Evolutionary conservation across 192 early-diverging fungal species (phyloP).

Genomic region (Backusella liffmaniae): DNA sequence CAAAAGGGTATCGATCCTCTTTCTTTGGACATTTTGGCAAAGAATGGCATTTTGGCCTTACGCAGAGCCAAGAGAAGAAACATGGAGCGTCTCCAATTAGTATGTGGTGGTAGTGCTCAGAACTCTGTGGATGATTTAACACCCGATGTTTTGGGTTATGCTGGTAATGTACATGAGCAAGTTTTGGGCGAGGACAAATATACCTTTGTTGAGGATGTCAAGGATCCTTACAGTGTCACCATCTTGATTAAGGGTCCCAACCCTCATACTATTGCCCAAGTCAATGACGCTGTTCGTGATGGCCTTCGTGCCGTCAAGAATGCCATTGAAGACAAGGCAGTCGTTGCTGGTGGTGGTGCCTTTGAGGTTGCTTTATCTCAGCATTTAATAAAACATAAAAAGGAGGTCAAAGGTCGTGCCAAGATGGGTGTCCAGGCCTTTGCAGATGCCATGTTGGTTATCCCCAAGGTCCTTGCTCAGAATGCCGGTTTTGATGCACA

Average conservation of each 20-base stretch:
- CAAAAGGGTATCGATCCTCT: constrained; percentile 99
- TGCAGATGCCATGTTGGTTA: constrained; percentile 93
- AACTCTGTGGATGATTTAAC: constrained; percentile 98
- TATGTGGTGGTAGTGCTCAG: constrained; percentile 92
- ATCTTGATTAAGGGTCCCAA: constrained; percentile 96
- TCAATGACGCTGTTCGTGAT: constrained; percentile 97
- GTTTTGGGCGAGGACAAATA: constrained; percentile 97
- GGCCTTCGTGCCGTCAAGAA: constrained; percentile 98
- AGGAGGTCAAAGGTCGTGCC: constrained; percentile 85
- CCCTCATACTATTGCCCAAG: constrained; percentile 88
- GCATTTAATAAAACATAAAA: constrained; percentile 88
- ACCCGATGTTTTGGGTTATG: constrained; percentile 80
- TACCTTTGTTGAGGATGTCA: constrained; percentile 96
- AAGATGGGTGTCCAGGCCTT: constrained; percentile 98
- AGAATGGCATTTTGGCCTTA: constrained; percentile 92
- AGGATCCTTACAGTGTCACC: constrained; percentile 87
- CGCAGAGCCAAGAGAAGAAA: constrained; percentile 98
- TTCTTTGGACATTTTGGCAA: constrained; percentile 93
- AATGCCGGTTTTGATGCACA: constrained; percentile 97
- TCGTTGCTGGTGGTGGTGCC: constrained; percentile 94
- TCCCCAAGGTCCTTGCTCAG: constrained; percentile 94
- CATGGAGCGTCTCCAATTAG: constrained; percentile 98
- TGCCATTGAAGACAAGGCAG: constrained; percentile 87
- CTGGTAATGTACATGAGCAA: constrained; percentile 95
- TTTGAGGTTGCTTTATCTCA: constrained; percentile 89